Conservation (phyloP, 169 alveolate genomes). For the Plasmodium gallinaceum region DNA sequence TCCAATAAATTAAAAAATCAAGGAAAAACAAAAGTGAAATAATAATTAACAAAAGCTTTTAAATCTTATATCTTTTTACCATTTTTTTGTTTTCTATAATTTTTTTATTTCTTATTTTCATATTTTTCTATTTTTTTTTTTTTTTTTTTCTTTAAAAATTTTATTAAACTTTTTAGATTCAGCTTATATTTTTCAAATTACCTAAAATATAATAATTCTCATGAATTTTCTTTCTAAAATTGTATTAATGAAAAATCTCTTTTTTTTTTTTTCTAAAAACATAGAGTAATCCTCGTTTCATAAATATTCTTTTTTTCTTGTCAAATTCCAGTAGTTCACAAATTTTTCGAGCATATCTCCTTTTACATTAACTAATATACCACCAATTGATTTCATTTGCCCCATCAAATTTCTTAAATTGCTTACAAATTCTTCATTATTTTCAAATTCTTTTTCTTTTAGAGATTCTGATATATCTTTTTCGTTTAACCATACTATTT, state of each 20-base stretch:
- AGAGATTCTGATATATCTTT: slow-evolving; percentile 42
- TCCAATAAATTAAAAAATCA: no score
- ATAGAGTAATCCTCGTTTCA: slow-evolving; percentile 3
- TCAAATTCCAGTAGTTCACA: slow-evolving; percentile 63
- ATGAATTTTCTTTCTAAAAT: not conserved
- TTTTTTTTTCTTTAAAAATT: not conserved
- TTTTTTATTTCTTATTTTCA: not conserved
- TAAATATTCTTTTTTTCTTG: slow-evolving; percentile 26
- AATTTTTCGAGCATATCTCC: slow-evolving; percentile 48
- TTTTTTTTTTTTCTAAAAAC: no score
- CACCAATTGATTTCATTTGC: slow-evolving; percentile 57
- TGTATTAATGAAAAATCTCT: no score
- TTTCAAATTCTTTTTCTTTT: slow-evolving; percentile 12
- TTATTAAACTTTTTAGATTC: not conserved
- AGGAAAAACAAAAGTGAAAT: not conserved
- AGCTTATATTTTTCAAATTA: no score
- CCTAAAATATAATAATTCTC: not conserved
- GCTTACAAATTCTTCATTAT: slow-evolving; percentile 44
- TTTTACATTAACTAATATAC: slow-evolving; percentile 43
- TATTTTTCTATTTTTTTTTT: not conserved
- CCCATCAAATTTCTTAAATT: slow-evolving; percentile 63
- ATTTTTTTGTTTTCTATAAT: no score
- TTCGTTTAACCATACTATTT: slow-evolving; percentile 63
- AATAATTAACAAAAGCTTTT: not conserved
- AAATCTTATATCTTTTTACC: no score